Conservation (phyloP, 2,329 filamentous ascomycete genomes). For the Fusarium chaquense region DNA sequence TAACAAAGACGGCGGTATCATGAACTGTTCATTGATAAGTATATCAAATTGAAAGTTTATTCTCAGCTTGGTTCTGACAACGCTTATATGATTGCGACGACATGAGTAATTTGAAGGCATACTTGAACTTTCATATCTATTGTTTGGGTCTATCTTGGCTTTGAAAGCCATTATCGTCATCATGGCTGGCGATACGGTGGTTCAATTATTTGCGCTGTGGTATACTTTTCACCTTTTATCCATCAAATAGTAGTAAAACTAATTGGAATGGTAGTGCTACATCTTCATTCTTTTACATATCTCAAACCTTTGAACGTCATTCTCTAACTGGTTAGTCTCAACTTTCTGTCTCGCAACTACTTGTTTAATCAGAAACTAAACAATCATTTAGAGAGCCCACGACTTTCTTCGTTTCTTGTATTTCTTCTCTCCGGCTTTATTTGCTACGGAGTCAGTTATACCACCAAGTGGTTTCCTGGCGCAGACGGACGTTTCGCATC, state of each 20-base stretch:
- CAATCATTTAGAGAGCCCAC: slow-evolving; percentile 58
- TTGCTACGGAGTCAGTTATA: slow-evolving; percentile 57
- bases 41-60: not conserved
- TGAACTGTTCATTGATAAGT: slow-evolving; percentile 2
- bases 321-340: slow-evolving; percentile 59
- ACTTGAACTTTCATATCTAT: slow-evolving; percentile 23
- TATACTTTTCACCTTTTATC: slow-evolving; percentile 8
- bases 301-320: slow-evolving; percentile 60
- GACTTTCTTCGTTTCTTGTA: slow-evolving; percentile 61
- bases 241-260: not conserved
- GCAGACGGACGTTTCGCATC: slow-evolving; percentile 61
- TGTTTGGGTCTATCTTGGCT: slow-evolving; percentile 24
- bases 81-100: slow-evolving; percentile 15
- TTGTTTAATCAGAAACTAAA: slow-evolving; percentile 1
- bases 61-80: not conserved
- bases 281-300: slow-evolving; percentile 62
- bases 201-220: slow-evolving; percentile 46
- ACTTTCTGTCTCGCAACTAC: not conserved
- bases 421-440: slow-evolving; percentile 59
- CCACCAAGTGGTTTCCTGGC: slow-evolving; percentile 61
- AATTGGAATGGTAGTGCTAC: slow-evolving; percentile 54
- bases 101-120: slow-evolving; percentile 23
- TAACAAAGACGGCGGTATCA: not conserved
- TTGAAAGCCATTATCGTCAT: slow-evolving; percentile 16
- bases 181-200: slow-evolving; percentile 41